A percentile compares a stretch with the other conserved stretches of the same genome.
Evolutionary conservation across 1,284 basidiomycete genomes (phyloP).

Genomic region (Ustilago xerochloae): DNA sequence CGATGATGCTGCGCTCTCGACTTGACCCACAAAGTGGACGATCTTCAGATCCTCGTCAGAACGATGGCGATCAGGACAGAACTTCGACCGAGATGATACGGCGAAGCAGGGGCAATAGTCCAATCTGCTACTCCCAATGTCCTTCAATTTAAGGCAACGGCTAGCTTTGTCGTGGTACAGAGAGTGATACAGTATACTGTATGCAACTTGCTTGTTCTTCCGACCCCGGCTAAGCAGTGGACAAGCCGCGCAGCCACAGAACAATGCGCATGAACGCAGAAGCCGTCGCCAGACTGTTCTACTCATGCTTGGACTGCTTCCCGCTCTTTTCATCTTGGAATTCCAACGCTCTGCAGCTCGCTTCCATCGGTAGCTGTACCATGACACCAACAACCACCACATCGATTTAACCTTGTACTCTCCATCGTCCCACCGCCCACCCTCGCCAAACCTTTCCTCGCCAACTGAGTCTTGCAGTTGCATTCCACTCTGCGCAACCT

Average conservation of each 20-base stretch:
- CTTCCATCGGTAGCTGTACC: background rate
- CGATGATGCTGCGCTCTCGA: no score
- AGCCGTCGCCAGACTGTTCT: constrained; percentile 2
- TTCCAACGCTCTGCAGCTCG: background rate
- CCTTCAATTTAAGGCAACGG: no score
- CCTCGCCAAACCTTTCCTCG: constrained; percentile 1
- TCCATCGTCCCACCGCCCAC: background rate
- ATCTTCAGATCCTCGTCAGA: no score
- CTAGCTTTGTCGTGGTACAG: no score
- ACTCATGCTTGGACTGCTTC: background rate
- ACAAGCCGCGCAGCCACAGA: background rate
- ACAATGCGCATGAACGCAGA: background rate
- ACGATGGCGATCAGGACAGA: no score
- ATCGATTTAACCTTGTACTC: background rate
- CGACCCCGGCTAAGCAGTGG: background rate
- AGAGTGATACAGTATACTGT: no score
- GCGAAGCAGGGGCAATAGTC: no score
- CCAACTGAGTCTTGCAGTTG: background rate
- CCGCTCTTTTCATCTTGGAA: background rate
- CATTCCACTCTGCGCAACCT: background rate
- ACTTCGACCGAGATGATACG: no score
- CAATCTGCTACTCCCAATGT: no score
- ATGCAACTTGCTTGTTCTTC: no score
- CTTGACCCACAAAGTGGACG: no score
- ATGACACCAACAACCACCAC: background rate